Evolutionary conservation across 257 asterid species (phyloP).

Genomic region (Thymus mandschuricus): DNA sequence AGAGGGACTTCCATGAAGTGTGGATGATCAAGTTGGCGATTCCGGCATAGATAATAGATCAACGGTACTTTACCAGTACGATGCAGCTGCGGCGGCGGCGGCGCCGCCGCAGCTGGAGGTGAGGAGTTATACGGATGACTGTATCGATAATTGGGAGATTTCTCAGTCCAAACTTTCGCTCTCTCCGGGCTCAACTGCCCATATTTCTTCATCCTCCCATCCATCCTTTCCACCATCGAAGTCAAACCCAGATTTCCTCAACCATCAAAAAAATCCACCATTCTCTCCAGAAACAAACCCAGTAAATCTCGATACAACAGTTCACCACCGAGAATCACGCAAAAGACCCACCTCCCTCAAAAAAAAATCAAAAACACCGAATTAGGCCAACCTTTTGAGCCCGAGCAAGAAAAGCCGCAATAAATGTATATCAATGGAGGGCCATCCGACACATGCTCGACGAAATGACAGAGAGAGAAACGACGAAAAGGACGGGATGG

Average conservation of each 20-base stretch:
- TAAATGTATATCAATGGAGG: background rate
- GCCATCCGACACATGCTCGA: constrained; percentile 3
- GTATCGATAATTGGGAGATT: constrained; percentile 74
- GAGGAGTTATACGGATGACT: constrained; percentile 30
- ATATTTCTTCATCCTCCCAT: constrained; percentile 63
- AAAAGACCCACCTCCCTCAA: background rate
- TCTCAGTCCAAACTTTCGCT: constrained; percentile 89
- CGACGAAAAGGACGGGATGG: constrained; percentile 16
- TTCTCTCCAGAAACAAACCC: background rate
- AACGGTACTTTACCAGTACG: constrained; percentile 57
- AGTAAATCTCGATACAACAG: background rate
- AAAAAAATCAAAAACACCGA: background rate
- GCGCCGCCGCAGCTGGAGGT: constrained; percentile 13
- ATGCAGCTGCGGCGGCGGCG: constrained; percentile 37
- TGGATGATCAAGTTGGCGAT: constrained; percentile 96
- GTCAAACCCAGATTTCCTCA: constrained; percentile 23
- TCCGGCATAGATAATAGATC: constrained; percentile 81
- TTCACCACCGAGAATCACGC: background rate
- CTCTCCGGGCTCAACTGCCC: constrained; percentile 81
- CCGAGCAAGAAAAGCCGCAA: background rate
- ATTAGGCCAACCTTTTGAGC: background rate
- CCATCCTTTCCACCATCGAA: constrained; percentile 40
- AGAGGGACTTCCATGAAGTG: constrained; percentile 94
- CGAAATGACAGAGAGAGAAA: constrained; percentile 4
- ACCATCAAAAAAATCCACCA: background rate